Evolutionary conservation across 78 protist species (phyloP).

Genomic region (Polysphondylium violaceum): DNA sequence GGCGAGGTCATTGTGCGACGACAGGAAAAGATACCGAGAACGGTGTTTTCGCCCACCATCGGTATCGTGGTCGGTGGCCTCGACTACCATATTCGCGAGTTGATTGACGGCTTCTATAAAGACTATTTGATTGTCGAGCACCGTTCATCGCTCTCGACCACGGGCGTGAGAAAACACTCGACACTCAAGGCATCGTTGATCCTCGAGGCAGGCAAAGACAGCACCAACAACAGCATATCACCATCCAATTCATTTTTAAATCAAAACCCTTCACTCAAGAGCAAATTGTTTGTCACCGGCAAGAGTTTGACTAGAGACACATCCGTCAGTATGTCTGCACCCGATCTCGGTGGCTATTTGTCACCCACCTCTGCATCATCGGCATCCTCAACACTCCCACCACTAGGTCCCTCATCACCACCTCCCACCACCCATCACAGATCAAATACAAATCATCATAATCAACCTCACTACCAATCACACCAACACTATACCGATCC

Average conservation of each 20-base stretch:
- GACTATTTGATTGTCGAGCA: constrained; percentile 65
- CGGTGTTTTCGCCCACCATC: constrained; percentile 51
- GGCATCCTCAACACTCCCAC: background rate
- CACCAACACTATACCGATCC: constrained; percentile 32
- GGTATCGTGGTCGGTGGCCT: constrained; percentile 60
- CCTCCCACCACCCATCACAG: background rate
- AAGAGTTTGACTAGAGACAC: background rate
- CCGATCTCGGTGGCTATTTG: background rate
- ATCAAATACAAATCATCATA: background rate
- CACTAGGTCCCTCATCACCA: background rate
- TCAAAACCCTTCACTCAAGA: background rate
- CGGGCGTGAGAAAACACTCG: background rate
- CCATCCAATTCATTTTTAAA: background rate
- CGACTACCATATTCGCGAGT: constrained; percentile 38
- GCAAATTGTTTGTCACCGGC: constrained; percentile 12
- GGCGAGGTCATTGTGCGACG: constrained; percentile 51
- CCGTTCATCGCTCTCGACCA: background rate
- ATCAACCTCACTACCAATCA: background rate
- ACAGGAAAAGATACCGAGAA: constrained; percentile 37
- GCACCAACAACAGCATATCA: background rate
- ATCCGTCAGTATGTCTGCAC: background rate
- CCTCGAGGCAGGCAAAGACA: background rate
- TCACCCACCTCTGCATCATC: background rate
- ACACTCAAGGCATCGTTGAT: too few relatives aligned
- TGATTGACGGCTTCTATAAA: constrained; percentile 61